Conservation (phyloP, 208 protist genomes). For the Wallacemonas rigidus region DNA sequence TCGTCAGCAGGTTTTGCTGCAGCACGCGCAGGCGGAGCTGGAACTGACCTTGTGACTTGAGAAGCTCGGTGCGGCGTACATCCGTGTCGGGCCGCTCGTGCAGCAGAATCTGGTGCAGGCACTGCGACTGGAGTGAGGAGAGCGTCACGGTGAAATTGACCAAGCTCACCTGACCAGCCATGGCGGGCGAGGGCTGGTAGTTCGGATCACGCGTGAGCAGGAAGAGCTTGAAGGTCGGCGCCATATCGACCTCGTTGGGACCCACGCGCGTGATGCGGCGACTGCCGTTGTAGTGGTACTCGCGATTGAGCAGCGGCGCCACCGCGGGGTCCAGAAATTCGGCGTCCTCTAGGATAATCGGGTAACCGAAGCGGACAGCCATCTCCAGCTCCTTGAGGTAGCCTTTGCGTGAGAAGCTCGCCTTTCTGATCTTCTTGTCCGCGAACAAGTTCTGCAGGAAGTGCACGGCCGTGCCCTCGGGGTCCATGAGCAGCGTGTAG, state of each 20-base stretch:
- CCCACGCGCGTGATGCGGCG: conserved; percentile 95
- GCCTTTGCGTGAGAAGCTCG: conserved; percentile 94
- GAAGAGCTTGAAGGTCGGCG: conserved; percentile 97
- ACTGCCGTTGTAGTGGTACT: conserved; percentile 95
- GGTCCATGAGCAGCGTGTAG: conserved; percentile 99
- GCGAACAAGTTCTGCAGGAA: conserved; percentile 93
- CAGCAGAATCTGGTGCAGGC: conserved; percentile 89
- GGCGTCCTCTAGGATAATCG: conserved; percentile 99
- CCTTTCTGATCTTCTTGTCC: conserved; percentile 88
- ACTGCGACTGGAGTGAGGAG: conserved; percentile 95
- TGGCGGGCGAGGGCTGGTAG: conserved; percentile 94
- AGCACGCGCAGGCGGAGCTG: conserved; percentile 92
- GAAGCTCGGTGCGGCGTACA: conserved; percentile 86
- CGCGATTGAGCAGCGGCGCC: conserved; percentile 97
- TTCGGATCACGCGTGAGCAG: conserved; percentile 96
- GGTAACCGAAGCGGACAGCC: conserved; percentile 97
- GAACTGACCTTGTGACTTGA: conserved; percentile 96
- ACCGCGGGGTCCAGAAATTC: conserved; percentile 99
- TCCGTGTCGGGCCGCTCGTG: conserved; percentile 97
- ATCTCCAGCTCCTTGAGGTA: conserved; percentile 99
- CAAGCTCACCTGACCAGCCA: conserved; percentile 97
- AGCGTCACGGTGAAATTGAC: conserved; percentile 99
- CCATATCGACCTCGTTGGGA: conserved; percentile 98
- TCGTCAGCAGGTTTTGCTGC: conserved; percentile 96
- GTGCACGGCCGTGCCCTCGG: conserved; percentile 93